Percentiles rank a stretch among this genome's conserved stretches.
phyloP scores from a whole-genome alignment of 2,329 filamentous ascomycete genomes.

The Paradendryphiella salina region DNA sequence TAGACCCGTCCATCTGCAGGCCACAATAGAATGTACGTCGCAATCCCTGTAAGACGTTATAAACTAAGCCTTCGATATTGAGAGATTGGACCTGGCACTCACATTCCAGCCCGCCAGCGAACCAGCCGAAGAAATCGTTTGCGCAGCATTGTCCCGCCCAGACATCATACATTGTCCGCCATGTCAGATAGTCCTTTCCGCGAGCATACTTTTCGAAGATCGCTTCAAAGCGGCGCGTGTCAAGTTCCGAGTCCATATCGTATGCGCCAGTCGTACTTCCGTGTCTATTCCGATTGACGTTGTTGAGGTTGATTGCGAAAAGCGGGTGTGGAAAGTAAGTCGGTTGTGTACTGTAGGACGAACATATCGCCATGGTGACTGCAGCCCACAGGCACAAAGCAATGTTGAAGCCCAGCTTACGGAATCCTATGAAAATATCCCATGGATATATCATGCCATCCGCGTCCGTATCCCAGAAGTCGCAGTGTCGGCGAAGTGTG shows the following conservation, averaged over 20 bases:
- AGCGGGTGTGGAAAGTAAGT: slow-evolving; percentile 20
- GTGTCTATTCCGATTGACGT: slow-evolving; percentile 21
- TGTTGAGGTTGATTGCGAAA: slow-evolving; percentile 23
- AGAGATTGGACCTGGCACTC: background rate
- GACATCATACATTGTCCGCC: slow-evolving; percentile 13
- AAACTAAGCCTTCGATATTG: background rate
- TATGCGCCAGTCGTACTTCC: slow-evolving; percentile 25
- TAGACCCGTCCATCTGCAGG: slow-evolving; percentile 19
- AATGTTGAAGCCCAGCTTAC: slow-evolving; percentile 19
- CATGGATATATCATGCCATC: slow-evolving; percentile 23
- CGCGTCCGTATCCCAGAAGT: slow-evolving; percentile 23
- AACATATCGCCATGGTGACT: slow-evolving; percentile 19
- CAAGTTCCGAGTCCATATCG: slow-evolving; percentile 21
- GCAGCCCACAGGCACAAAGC: slow-evolving; percentile 23
- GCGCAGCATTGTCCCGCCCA: slow-evolving; percentile 22
- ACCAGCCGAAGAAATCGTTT: slow-evolving; percentile 26
- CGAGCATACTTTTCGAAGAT: slow-evolving; percentile 23
- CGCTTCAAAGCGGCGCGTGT: slow-evolving; percentile 20
- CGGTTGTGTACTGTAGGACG: slow-evolving; percentile 20
- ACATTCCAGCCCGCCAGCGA: slow-evolving; percentile 26
- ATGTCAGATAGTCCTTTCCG: slow-evolving; percentile 18
- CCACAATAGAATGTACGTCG: slow-evolving; percentile 26
- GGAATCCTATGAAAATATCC: slow-evolving; percentile 25
- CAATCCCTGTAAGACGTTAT: slow-evolving; percentile 14
- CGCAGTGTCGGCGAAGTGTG: slow-evolving; percentile 21